phyloP scores from a whole-genome alignment of 2,329 filamentous ascomycete species.

The Leptodontidium sp. region DNA sequence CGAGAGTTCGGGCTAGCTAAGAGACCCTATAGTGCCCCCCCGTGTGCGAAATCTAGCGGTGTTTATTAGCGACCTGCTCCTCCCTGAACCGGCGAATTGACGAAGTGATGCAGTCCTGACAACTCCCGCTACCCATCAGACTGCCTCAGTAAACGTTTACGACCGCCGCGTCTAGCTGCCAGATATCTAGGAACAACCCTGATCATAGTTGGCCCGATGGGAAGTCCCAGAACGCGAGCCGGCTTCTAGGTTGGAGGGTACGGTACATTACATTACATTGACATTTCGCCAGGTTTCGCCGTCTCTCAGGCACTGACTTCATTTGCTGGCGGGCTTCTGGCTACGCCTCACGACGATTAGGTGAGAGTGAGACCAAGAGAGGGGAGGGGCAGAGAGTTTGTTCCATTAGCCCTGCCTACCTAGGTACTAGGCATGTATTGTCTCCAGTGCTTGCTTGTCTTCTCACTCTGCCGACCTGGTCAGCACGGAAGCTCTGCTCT shows the following conservation, averaged over 20 bases:
- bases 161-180: slow-evolving; percentile 5
- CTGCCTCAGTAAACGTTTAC: neutral
- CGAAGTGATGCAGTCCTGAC: neutral
- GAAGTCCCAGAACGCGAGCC: slow-evolving; percentile 6
- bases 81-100: slow-evolving; percentile 3
- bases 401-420: too few species aligned
- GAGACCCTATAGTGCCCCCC: neutral
- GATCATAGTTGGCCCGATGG: neutral
- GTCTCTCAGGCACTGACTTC: slow-evolving; percentile 3
- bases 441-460: neutral
- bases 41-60: neutral
- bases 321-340: slow-evolving; percentile 24
- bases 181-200: neutral
- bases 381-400: slow-evolving; percentile 19
- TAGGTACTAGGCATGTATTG: too few species aligned
- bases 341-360: slow-evolving; percentile 26
- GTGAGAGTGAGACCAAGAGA: slow-evolving; percentile 26
- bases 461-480: slow-evolving; percentile 18
- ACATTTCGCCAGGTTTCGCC: too few species aligned
- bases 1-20: slow-evolving; percentile 6
- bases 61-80: slow-evolving; percentile 17
- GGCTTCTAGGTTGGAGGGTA: neutral
- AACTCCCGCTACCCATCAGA: neutral
- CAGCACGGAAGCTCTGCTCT: slow-evolving; percentile 23
- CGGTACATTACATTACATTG: too few species aligned